Percentiles rank a stretch among this genome's conserved stretches.
These are phyloP conservation scores for Colletotrichum sp. DNA, from an alignment of 2,329 filamentous ascomycete genomes.

Conservation along the genomic window DNA sequence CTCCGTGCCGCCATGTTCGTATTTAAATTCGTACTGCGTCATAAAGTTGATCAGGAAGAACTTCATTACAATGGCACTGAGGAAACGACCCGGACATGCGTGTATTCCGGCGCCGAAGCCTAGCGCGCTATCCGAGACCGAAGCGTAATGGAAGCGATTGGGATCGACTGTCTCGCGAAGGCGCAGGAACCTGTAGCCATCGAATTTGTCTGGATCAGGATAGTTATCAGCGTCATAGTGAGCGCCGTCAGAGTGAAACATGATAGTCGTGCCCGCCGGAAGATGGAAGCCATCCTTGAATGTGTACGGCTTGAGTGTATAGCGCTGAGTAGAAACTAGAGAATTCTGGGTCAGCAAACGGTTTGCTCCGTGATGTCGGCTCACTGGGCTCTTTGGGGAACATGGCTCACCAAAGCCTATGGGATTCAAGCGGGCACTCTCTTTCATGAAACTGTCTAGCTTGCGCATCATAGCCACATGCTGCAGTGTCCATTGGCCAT, in stretches of 20 bases:
- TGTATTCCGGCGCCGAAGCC: neutral
- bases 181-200: neutral
- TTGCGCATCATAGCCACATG: neutral
- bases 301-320: neutral
- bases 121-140: neutral
- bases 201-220: neutral
- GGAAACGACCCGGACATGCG: neutral
- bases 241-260: neutral
- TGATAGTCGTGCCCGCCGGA: neutral
- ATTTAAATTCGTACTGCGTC: neutral
- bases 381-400: fast-evolving
- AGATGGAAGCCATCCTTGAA: neutral
- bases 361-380: neutral
- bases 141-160: neutral
- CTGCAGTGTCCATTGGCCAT: neutral
- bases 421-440: neutral
- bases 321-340: neutral
- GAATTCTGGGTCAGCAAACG: neutral
- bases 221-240: neutral
- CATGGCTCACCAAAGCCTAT: neutral
- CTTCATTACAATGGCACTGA: neutral
- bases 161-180: neutral
- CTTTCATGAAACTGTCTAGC: neutral
- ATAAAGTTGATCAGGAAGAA: neutral
- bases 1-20: neutral